These are phyloP conservation scores for Populus hybrid DNA, from an alignment of 441 rosid genomes.

Conservation along the genomic window DNA sequence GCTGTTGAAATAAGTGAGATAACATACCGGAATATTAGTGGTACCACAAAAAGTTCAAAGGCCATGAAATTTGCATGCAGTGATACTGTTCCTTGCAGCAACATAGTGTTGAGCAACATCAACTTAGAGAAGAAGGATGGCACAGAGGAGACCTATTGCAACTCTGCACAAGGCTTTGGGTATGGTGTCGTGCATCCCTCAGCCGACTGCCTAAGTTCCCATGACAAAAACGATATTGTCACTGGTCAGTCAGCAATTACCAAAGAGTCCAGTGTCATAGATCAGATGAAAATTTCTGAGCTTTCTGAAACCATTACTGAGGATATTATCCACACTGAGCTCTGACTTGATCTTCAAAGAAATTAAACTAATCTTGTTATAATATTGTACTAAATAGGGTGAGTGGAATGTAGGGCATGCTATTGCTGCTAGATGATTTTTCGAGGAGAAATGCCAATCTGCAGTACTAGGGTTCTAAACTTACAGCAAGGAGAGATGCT, in stretches of 20 bases:
- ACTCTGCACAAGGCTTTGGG: conserved; percentile 79
- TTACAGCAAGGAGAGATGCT: background rate
- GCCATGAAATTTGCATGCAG: conserved; percentile 92
- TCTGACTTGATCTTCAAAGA: conserved; percentile 30
- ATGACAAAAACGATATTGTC: conserved; percentile 29
- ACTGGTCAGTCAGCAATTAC: background rate
- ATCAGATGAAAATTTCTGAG: conserved; percentile 13
- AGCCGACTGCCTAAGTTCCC: conserved; percentile 76
- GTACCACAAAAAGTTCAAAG: conserved; percentile 60
- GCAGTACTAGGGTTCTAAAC: background rate
- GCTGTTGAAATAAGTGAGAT: conserved; percentile 75
- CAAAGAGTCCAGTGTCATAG: conserved; percentile 14
- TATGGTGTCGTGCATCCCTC: conserved; percentile 82
- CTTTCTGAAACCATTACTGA: conserved; percentile 18
- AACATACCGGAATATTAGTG: conserved; percentile 75
- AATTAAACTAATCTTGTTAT: conserved; percentile 12
- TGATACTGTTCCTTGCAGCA: conserved; percentile 78
- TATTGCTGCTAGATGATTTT: background rate
- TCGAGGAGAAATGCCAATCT: background rate
- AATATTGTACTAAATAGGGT: conserved; percentile 10
- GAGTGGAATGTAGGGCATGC: conserved; percentile 8
- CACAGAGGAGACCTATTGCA: conserved; percentile 75
- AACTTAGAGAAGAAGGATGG: conserved; percentile 72
- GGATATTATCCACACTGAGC: conserved; percentile 55
- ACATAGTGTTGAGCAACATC: conserved; percentile 69